Conservation (phyloP, 2,329 filamentous ascomycete species). For the Hypoxylon sp. region DNA sequence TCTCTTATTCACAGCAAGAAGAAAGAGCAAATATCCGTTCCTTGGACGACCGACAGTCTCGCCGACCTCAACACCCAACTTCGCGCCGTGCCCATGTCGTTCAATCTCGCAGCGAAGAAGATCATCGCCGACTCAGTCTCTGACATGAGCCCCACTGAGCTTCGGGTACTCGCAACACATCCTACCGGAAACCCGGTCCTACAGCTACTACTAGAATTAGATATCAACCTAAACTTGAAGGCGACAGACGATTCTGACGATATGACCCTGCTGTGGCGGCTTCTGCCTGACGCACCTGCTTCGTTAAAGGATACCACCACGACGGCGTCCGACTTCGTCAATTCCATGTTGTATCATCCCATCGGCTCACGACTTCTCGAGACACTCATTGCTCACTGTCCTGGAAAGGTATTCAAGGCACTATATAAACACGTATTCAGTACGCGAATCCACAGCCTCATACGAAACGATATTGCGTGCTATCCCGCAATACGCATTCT, state of each 20-base stretch:
- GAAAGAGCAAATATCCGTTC: constrained; percentile 81
- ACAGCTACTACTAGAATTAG: constrained; percentile 88
- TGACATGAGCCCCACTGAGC: constrained; percentile 77
- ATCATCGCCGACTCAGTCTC: constrained; percentile 80
- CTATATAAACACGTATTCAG: constrained; percentile 83
- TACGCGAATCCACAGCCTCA: constrained; percentile 78
- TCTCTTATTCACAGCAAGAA: constrained; percentile 88
- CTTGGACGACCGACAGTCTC: constrained; percentile 58
- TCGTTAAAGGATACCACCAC: constrained; percentile 76
- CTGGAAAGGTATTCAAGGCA: constrained; percentile 89
- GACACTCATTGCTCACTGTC: constrained; percentile 79
- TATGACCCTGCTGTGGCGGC: constrained; percentile 71
- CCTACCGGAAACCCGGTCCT: constrained; percentile 90
- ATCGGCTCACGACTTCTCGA: constrained; percentile 92
- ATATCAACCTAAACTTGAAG: constrained; percentile 77
- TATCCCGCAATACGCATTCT: constrained; percentile 87
- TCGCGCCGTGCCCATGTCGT: constrained; percentile 78
- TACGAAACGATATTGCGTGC: constrained; percentile 88
- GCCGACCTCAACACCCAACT: constrained; percentile 56
- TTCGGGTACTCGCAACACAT: constrained; percentile 85
- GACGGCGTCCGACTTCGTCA: constrained; percentile 79
- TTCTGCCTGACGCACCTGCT: constrained; percentile 78
- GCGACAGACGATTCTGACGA: constrained; percentile 50
- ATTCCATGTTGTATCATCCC: constrained; percentile 85
- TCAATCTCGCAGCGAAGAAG: constrained; percentile 78